Conservation (phyloP, 495 filamentous ascomycete species). For the Penicillium tannophilum region DNA sequence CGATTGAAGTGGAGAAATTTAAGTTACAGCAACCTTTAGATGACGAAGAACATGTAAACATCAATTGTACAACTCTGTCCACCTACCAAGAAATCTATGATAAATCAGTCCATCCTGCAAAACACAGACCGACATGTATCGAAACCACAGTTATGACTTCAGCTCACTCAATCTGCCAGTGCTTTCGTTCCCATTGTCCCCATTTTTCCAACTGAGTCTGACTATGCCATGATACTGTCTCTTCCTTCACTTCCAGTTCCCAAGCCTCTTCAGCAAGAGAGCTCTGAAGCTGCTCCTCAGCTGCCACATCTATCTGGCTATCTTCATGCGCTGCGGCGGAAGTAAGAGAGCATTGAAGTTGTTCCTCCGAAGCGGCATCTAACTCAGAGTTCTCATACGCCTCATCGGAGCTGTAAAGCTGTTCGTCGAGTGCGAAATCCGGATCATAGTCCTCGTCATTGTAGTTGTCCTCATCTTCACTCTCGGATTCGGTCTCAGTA, state of each 20-base stretch:
- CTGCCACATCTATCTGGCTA: background rate
- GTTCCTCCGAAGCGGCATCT: background rate
- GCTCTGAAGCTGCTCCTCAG: background rate
- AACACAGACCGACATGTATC: background rate
- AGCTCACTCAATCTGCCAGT: background rate
- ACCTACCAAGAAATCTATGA: constrained; percentile 2
- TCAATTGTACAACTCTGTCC: background rate
- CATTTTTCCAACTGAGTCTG: background rate
- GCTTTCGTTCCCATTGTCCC: background rate
- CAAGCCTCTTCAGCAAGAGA: background rate
- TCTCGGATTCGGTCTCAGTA: background rate
- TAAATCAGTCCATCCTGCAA: background rate
- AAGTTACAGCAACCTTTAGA: no score
- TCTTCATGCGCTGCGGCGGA: background rate
- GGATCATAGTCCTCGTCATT: background rate
- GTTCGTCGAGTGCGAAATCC: background rate
- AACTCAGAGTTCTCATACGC: background rate
- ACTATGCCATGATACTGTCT: background rate
- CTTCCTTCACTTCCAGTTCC: background rate
- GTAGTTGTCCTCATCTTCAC: background rate
- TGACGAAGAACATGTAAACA: background rate
- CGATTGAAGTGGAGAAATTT: no score
- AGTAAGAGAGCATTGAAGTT: background rate
- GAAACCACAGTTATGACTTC: background rate
- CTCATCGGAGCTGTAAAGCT: background rate